phyloP scores from a whole-genome alignment of 2,329 filamentous ascomycete genomes.

The Pezicula radicicola region DNA sequence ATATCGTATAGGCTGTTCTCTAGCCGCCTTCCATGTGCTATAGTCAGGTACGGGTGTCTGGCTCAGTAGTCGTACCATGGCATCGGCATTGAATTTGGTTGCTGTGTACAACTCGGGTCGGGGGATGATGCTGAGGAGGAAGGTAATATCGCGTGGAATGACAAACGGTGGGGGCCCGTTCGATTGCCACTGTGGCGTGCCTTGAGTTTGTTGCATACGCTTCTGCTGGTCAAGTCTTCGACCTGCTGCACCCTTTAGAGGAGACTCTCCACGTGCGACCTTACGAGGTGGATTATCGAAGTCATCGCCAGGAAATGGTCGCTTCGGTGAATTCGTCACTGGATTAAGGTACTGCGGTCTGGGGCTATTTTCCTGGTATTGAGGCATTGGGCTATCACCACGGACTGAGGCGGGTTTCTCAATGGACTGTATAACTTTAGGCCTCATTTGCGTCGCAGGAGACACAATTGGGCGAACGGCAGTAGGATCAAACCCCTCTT shows the following conservation, averaged over 20 bases:
- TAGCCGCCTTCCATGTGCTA: constrained; percentile 47
- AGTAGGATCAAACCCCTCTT: constrained; percentile 77
- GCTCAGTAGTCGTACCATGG: constrained; percentile 71
- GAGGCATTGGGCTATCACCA: constrained; percentile 26
- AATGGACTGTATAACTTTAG: constrained; percentile 55
- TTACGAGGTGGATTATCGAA: constrained; percentile 78
- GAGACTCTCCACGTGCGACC: constrained; percentile 83
- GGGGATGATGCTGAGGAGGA: constrained; percentile 62
- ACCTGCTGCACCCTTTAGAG: constrained; percentile 85
- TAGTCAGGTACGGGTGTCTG: constrained; percentile 64
- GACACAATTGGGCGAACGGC: constrained; percentile 81
- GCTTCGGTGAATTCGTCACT: constrained; percentile 33
- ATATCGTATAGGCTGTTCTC: constrained; percentile 26
- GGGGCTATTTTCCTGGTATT: constrained; percentile 28
- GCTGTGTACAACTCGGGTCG: constrained; percentile 65
- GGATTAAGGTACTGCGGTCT: constrained; percentile 24
- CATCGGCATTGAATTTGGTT: constrained; percentile 65
- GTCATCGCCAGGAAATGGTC: constrained; percentile 55
- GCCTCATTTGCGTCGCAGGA: constrained; percentile 71
- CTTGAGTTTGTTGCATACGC: constrained; percentile 54
- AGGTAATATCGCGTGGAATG: constrained; percentile 65
- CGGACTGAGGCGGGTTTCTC: constrained; percentile 46
- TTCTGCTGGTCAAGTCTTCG: constrained; percentile 72
- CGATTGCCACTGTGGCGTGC: constrained; percentile 29
- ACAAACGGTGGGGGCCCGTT: constrained; percentile 49